These are phyloP conservation scores for Phragmites australis DNA, from an alignment of 176 grass and related monocot genomes.

Conservation along the genomic window DNA sequence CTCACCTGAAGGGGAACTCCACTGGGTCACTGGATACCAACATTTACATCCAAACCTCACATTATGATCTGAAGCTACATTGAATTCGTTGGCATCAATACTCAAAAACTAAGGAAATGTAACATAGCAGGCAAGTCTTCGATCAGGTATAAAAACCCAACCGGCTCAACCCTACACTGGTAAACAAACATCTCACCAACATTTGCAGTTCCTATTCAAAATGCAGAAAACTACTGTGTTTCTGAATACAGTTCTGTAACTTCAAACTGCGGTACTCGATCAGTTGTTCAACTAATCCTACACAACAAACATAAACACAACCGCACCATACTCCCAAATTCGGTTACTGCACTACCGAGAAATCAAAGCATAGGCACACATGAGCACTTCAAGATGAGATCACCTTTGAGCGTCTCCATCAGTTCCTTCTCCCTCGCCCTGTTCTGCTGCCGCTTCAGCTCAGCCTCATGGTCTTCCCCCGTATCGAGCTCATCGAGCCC, in stretches of 20 bases:
- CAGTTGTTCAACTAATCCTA: slow-evolving; percentile 1
- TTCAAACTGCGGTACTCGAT: neutral
- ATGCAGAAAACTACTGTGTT: neutral
- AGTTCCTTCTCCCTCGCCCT: slow-evolving; percentile 68
- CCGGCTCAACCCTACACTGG: neutral
- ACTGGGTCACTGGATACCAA: neutral
- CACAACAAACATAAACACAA: neutral
- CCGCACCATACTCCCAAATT: slow-evolving; percentile 6
- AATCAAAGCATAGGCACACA: slow-evolving; percentile 18
- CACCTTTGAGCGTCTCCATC: slow-evolving; percentile 77
- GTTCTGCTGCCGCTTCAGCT: slow-evolving; percentile 44
- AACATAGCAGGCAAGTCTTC: neutral
- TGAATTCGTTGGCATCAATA: neutral
- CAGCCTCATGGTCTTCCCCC: slow-evolving; percentile 36
- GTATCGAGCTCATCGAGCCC: slow-evolving; percentile 31
- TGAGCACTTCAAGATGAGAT: slow-evolving; percentile 1
- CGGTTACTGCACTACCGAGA: neutral
- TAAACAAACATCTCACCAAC: neutral
- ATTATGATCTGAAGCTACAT: neutral
- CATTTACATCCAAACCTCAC: neutral
- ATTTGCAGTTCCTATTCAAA: neutral
- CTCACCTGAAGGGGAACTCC: slow-evolving; percentile 14
- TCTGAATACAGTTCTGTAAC: neutral
- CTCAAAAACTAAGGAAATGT: neutral
- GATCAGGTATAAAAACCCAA: neutral